Conservation (phyloP, 176 grass and related monocot genomes). For the Eragrostis curvula region DNA sequence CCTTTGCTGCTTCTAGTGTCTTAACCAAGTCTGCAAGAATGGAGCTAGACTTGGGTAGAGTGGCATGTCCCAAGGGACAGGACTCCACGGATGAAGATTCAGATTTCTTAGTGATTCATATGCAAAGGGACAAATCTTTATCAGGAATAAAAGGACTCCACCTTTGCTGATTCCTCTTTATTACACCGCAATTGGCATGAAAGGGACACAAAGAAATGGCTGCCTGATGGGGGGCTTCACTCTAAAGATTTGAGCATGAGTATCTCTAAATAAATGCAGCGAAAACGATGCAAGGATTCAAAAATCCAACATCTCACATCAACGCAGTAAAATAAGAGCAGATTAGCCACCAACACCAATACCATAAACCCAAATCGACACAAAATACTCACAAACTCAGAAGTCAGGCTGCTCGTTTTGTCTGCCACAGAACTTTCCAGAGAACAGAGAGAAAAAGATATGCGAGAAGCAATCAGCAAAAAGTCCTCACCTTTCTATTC, state of each 20-base stretch:
- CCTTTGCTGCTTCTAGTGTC: slow-evolving; percentile 23
- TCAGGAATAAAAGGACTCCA: neutral
- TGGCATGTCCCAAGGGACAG: neutral
- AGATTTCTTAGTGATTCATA: slow-evolving; percentile 33
- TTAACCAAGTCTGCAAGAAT: slow-evolving; percentile 29
- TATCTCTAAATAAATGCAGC: slow-evolving; percentile 24
- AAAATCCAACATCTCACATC: slow-evolving; percentile 27
- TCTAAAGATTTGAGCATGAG: slow-evolving; percentile 15
- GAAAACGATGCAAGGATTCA: slow-evolving; percentile 45
- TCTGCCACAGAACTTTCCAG: neutral
- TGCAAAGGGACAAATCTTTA: slow-evolving; percentile 33
- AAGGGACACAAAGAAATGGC: slow-evolving; percentile 30
- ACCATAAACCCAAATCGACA: neutral
- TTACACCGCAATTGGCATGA: slow-evolving; percentile 15
- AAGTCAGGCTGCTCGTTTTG: neutral
- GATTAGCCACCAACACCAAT: neutral
- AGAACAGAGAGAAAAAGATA: neutral
- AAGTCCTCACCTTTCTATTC: slow-evolving; percentile 23
- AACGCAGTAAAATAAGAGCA: slow-evolving; percentile 32
- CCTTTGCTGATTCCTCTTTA: slow-evolving; percentile 36
- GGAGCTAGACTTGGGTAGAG: slow-evolving; percentile 1
- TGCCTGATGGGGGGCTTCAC: slow-evolving; percentile 32
- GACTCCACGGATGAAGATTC: slow-evolving; percentile 25
- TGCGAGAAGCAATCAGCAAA: neutral
- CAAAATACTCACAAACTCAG: slow-evolving; percentile 31